A percentile compares a stretch with the other conserved stretches of the same genome.
These are phyloP conservation scores for Elaeagnus macrophylla DNA, from an alignment of 306 rosid species.

Conservation along the genomic window DNA sequence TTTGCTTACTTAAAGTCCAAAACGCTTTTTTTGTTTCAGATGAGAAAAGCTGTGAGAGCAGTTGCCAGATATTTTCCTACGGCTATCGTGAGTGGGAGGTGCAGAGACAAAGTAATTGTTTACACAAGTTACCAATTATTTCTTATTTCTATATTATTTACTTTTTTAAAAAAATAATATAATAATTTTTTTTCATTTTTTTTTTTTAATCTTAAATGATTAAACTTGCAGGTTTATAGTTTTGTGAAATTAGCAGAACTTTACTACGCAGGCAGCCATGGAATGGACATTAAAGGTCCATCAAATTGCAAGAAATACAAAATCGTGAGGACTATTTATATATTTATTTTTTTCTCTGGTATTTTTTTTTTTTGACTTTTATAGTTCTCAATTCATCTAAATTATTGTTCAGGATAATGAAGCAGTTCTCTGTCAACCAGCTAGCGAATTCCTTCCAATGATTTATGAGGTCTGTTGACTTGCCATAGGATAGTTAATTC, in stretches of 20 bases:
- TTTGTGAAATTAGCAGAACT: slow-evolving; percentile 71
- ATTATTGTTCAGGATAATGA: slow-evolving; percentile 44
- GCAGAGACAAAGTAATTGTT: slow-evolving; percentile 60
- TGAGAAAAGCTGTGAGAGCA: slow-evolving; percentile 63
- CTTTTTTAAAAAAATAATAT: slow-evolving; percentile 11
- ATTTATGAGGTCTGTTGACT: slow-evolving; percentile 62
- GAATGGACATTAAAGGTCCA: slow-evolving; percentile 95
- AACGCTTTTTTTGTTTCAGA: slow-evolving; percentile 30
- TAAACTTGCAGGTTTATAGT: slow-evolving; percentile 46
- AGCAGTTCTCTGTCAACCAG: slow-evolving; percentile 64
- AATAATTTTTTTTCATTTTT: background rate
- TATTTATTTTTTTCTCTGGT: no score
- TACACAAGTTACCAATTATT: no score
- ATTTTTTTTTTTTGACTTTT: slow-evolving; percentile 8
- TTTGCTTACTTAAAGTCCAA: background rate
- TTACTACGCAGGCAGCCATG: slow-evolving; percentile 95
- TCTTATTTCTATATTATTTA: no score
- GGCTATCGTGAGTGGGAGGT: slow-evolving; percentile 83
- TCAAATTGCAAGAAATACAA: slow-evolving; percentile 35
- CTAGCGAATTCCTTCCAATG: slow-evolving; percentile 72
- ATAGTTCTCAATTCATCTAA: background rate
- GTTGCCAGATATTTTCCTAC: slow-evolving; percentile 80
- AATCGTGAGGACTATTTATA: slow-evolving; percentile 35
- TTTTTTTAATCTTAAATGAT: background rate
- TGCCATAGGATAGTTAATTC: no score